Evolutionary conservation across 2,329 filamentous ascomycete species (phyloP).

Genomic region (Penicillium sp.): DNA sequence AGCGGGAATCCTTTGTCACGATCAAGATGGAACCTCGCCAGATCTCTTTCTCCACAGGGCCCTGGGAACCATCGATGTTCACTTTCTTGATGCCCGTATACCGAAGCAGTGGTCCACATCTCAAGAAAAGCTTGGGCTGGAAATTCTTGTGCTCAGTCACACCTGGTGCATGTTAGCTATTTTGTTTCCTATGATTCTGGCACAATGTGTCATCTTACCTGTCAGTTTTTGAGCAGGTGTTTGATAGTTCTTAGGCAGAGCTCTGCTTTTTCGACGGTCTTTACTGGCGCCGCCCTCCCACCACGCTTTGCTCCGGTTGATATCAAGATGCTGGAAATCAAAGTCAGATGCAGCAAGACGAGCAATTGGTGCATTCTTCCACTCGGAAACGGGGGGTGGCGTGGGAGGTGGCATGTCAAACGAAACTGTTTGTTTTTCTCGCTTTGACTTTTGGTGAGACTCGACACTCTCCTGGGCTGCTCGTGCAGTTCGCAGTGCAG

Average conservation of each 20-base stretch:
- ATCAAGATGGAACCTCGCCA: constrained; percentile 97
- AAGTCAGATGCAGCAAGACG: constrained; percentile 59
- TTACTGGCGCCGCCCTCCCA: constrained; percentile 64
- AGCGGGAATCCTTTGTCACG: constrained; percentile 80
- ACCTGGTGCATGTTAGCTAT: constrained; percentile 32
- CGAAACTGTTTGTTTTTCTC: constrained; percentile 40
- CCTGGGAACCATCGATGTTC: constrained; percentile 32
- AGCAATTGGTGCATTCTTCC: constrained; percentile 66
- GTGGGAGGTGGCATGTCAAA: constrained; percentile 49
- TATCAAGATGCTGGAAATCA: constrained; percentile 52
- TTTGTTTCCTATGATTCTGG: background rate
- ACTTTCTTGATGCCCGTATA: constrained; percentile 78
- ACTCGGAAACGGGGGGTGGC: constrained; percentile 55
- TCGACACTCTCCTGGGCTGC: constrained; percentile 20
- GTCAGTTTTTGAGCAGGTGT: constrained; percentile 34
- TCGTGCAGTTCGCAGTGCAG: constrained; percentile 15
- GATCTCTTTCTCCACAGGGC: constrained; percentile 63
- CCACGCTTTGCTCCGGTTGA: constrained; percentile 64
- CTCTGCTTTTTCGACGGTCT: constrained; percentile 48
- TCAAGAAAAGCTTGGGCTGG: constrained; percentile 77
- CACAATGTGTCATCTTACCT: constrained; percentile 19
- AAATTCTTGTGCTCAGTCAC: constrained; percentile 62
- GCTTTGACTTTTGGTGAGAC: constrained; percentile 32
- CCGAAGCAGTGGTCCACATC: constrained; percentile 84
- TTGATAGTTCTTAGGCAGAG: constrained; percentile 36